Evolutionary conservation across 805 yeast genomes (phyloP), one percentile per base, ranked within the genome.

Genomic region (Spathaspora sp.): DNA sequence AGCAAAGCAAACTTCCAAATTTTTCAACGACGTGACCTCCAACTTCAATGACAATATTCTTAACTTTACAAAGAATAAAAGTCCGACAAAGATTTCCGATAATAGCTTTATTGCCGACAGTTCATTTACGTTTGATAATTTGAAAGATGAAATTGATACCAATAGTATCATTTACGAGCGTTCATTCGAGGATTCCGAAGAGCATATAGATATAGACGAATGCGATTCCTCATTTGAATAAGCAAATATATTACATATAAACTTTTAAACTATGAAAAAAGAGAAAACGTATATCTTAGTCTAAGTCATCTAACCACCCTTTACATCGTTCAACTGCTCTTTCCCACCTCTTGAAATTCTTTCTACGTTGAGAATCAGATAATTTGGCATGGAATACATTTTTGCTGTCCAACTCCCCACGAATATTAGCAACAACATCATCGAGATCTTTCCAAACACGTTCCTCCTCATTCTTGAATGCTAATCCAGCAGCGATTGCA

Each of bases 401-500:
- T 8, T 59, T 58, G 40, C 57, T 63, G 31, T 65, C 67, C 39
- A 55, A 61, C 16, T 62, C 56, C 42, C 57, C 60, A 48, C 72
- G 71, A 48, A 81, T 65, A 45, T 68, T 63, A 6, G 63, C 68
- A 53, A 69, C 74, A 44, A 88, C 87, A 53, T 91, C 97, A 49
- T 80, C 85, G 55, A 91, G 72, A 58, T 83, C 81, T 51, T 76
- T 77, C 97, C 97, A 92, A 46, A 90, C 67, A 44, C 88, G 79
- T 18, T 83, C 81, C 20, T 74, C 59, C 50, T 64, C 69, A 54
- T 73, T 68, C 51, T 70, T 69, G 12, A 82, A 72, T 14, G 81
- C 73, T 61, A 91, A 73, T 11, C 97, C 97, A 2, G 98, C 96
- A 28, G 97, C 97, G 58, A 93, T 87, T 4, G 97, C 97, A 7